These are phyloP conservation scores for Elaeis oleifera DNA, from an alignment of 202 grass and related monocot genomes.

Conservation along the genomic window DNA sequence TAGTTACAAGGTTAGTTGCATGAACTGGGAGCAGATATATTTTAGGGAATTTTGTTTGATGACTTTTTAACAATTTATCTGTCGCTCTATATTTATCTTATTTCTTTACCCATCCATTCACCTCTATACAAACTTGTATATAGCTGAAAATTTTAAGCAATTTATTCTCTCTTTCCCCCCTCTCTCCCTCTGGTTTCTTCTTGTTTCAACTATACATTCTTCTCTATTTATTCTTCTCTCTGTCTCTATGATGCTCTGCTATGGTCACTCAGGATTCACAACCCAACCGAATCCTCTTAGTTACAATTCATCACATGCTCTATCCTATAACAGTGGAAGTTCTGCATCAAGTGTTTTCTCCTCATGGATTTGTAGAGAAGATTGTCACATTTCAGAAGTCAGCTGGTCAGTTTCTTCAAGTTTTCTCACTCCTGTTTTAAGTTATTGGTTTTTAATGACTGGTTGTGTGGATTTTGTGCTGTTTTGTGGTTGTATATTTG, in stretches of 20 bases:
- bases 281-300: slow-evolving; percentile 96
- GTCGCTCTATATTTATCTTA: slow-evolving; percentile 5
- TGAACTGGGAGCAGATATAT: no score
- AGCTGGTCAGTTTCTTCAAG: slow-evolving; percentile 63
- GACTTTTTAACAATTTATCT: no score
- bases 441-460: slow-evolving; percentile 13
- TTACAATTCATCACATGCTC: slow-evolving; percentile 97
- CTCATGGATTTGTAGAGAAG: slow-evolving; percentile 96
- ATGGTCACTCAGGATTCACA: slow-evolving; percentile 69
- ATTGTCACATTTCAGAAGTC: slow-evolving; percentile 98
- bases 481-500: slow-evolving; percentile 1
- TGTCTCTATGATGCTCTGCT: slow-evolving; percentile 40
- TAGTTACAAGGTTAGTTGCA: no score
- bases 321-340: slow-evolving; percentile 98
- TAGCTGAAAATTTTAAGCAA: slow-evolving; percentile 1
- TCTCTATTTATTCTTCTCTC: slow-evolving; percentile 71
- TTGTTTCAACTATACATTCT: slow-evolving; percentile 38
- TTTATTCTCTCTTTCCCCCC: slow-evolving; percentile 17
- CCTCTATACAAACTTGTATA: neutral
- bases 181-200: slow-evolving; percentile 29
- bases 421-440: slow-evolving; percentile 23
- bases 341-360: slow-evolving; percentile 96
- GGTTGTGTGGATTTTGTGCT: slow-evolving; percentile 15
- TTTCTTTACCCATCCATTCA: slow-evolving; percentile 4
- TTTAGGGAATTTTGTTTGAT: no score